Evolutionary conservation across 2,329 filamentous ascomycete genomes (phyloP).

Genomic region (Hymenoscyphus albidus): DNA sequence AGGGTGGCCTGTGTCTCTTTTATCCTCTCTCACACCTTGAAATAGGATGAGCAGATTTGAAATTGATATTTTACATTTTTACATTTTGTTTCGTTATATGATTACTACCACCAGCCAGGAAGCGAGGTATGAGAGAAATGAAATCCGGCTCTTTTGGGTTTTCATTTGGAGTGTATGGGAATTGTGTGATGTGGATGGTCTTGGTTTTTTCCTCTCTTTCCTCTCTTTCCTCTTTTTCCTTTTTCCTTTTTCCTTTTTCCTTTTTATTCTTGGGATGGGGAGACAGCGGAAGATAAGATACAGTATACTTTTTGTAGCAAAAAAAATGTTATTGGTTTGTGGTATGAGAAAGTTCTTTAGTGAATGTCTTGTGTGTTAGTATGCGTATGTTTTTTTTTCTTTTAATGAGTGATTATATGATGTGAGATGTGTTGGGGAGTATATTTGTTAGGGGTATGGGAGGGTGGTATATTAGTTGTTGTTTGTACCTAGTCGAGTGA

Average conservation of each 20-base stretch:
- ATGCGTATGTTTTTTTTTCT: too few species aligned
- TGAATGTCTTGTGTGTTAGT: too few species aligned
- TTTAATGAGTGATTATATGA: too few species aligned
- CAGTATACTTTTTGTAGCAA: too few species aligned
- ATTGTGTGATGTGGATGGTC: not conserved
- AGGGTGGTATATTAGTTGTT: too few species aligned
- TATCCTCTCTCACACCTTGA: not conserved
- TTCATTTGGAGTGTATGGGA: conserved; percentile 7
- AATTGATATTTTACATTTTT: conserved; percentile 14
- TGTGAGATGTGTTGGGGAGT: too few species aligned
- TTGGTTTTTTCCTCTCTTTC: not conserved
- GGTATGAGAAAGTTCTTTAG: too few species aligned
- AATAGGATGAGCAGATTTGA: conserved; percentile 13
- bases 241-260: not conserved
- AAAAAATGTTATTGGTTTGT: too few species aligned
- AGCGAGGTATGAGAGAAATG: conserved; percentile 28
- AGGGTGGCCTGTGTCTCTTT: conserved; percentile 1
- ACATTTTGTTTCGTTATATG: conserved; percentile 17
- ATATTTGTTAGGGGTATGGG: too few species aligned
- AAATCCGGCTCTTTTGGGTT: conserved; percentile 7
- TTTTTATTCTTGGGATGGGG: too few species aligned
- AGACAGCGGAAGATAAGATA: too few species aligned
- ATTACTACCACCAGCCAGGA: conserved; percentile 29
- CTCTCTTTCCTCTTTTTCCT: not conserved
- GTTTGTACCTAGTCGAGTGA: too few species aligned